Base-by-base conservation (phyloP, 768 basidiomycete species). In the Boletus sp. region DNA sequence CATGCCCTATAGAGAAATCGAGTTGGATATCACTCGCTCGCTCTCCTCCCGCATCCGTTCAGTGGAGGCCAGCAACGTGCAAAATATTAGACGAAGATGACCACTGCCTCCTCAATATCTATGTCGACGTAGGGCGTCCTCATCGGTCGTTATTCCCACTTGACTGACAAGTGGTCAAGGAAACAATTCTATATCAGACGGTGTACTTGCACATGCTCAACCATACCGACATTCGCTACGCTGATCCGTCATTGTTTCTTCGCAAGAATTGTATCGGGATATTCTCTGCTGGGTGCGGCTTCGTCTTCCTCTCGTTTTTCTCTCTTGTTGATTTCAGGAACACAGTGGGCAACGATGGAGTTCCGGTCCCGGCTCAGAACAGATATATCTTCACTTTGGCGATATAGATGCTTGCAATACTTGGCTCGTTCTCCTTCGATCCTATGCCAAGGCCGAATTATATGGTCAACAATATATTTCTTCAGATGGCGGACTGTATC, bases 371-470 rank as follows among this genome's bases (percentile, higher is more conserved):
- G 74, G 74, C 15, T 72, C 78, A 8, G 87, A 90, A 53, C 87
- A 88, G 1, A 72, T 93, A 46, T 91, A 90, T 68, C 74, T 93
- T 35, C 81, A 84, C 59, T 91, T 95, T 66, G 63, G 77, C 30
- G 83, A 82, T 58, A 61, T 79, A 2, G 87, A 90, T 50, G 70
- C 75, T 7, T 81, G 83, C 61, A 80, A 84, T 59, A 82, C 85
- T 2, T 95, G 93, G 91, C 76, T 89, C 45, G 83, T 85, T 23
- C 81, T 94, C 47, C 75, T 93, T 51, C 83, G 85, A 54, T 90
- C 91, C 4, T 92, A 88, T 69, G 85, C 93, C 13, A 79, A 79
- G 47, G 86, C 90, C 1, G 91, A 93, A 69, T 82, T 87, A 51
- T 90, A 91, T 64, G 90, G 87, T 33, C 75, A 77, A 59, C 72